Conservation (phyloP, 2,329 filamentous ascomycete species). For the Diaporthe batatas region DNA sequence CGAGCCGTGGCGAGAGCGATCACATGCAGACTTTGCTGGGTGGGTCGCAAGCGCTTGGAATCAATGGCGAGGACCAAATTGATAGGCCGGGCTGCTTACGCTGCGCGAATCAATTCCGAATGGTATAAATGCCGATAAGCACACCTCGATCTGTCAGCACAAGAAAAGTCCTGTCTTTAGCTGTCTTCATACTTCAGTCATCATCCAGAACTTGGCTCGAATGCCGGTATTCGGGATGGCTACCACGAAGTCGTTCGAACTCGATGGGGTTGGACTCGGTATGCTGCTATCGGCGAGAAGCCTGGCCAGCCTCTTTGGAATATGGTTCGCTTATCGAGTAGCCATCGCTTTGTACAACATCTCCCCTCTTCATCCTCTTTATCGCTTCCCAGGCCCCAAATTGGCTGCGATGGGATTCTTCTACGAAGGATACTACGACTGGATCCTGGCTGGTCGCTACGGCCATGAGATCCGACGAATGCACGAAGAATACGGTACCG, state of each 20-base stretch:
- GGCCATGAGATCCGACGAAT: conserved; percentile 30
- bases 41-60: neutral
- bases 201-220: too few species aligned
- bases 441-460: neutral
- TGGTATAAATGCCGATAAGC: neutral
- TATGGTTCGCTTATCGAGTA: conserved; percentile 4
- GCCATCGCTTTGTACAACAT: conserved; percentile 30
- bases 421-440: conserved; percentile 35
- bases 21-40: neutral
- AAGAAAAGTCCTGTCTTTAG: neutral
- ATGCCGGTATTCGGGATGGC: neutral
- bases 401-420: conserved; percentile 24
- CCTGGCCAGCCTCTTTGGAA: neutral
- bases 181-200: too few species aligned
- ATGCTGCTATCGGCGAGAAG: neutral
- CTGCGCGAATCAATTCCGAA: neutral
- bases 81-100: neutral
- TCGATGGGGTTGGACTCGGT: neutral
- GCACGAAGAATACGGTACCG: conserved; percentile 32
- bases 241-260: neutral
- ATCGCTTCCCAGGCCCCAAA: conserved; percentile 22
- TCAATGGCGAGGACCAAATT: neutral
- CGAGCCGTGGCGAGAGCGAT: conserved; percentile 1
- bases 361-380: conserved; percentile 26
- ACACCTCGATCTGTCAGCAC: neutral